Evolutionary conservation across 2,329 filamentous ascomycete species (phyloP).

Genomic region (Xylariaceae sp.): DNA sequence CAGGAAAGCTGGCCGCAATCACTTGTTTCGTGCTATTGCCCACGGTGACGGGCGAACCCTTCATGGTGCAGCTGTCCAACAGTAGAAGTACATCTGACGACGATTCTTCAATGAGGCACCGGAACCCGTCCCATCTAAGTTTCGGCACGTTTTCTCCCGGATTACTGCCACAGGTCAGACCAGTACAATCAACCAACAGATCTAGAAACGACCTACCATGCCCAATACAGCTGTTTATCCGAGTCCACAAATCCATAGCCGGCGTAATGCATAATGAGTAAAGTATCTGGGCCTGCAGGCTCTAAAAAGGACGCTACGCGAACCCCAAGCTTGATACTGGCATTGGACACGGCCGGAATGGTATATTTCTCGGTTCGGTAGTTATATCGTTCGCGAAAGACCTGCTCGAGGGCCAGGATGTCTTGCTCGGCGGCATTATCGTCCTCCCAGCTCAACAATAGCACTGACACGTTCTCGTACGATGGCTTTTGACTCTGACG

Average conservation of each 20-base stretch:
- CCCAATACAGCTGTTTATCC: slow-evolving; percentile 63
- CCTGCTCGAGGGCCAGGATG: slow-evolving; percentile 50
- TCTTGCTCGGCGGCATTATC: slow-evolving; percentile 52
- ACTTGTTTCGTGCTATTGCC: slow-evolving; percentile 58
- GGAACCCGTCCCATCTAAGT: slow-evolving; percentile 61
- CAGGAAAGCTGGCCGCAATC: slow-evolving; percentile 56
- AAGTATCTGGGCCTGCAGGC: slow-evolving; percentile 52
- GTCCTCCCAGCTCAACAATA: slow-evolving; percentile 61
- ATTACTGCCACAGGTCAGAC: slow-evolving; percentile 41
- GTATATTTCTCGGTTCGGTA: slow-evolving; percentile 58
- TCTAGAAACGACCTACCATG: slow-evolving; percentile 50
- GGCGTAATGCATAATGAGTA: slow-evolving; percentile 62
- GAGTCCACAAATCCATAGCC: slow-evolving; percentile 56
- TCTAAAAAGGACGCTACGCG: slow-evolving; percentile 59
- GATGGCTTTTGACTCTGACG: slow-evolving; percentile 56
- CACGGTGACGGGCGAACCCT: slow-evolving; percentile 46
- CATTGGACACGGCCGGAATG: slow-evolving; percentile 57
- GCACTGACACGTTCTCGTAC: slow-evolving; percentile 56
- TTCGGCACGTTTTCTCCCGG: slow-evolving; percentile 54
- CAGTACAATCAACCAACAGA: slow-evolving; percentile 32
- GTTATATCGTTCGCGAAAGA: slow-evolving; percentile 58
- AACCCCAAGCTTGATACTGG: slow-evolving; percentile 58
- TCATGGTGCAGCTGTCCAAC: slow-evolving; percentile 58
- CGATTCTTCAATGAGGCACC: slow-evolving; percentile 59
- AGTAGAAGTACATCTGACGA: slow-evolving; percentile 60